phyloP scores from a whole-genome alignment of 768 basidiomycete species.

The Rhodotorula graminis region DNA sequence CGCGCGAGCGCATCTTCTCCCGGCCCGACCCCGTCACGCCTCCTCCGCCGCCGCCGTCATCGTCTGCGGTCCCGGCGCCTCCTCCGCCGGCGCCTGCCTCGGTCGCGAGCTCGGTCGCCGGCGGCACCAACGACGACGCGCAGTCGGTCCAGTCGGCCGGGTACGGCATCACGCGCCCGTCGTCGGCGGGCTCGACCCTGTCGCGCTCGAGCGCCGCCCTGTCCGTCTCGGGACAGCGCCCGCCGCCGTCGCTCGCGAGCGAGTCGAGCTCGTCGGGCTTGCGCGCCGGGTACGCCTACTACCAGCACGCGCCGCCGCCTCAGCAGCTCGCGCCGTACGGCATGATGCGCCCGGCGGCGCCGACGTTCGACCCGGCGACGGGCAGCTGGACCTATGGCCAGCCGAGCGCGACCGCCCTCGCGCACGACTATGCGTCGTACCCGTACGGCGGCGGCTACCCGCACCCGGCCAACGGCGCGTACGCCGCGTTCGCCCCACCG shows the following conservation, averaged over 20 bases:
- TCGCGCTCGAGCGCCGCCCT: conserved; percentile 30
- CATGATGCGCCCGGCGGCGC: conserved; percentile 26
- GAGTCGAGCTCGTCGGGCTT: conserved; percentile 21
- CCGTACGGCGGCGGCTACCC: background rate
- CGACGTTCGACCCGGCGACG: conserved; percentile 24
- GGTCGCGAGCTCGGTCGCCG: conserved; percentile 3
- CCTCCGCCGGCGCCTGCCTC: background rate
- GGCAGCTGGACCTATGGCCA: conserved; percentile 18
- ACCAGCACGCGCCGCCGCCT: background rate
- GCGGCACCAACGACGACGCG: background rate
- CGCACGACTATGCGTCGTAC: background rate
- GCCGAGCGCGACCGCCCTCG: background rate
- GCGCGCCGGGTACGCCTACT: conserved; percentile 3
- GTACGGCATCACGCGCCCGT: conserved; percentile 25
- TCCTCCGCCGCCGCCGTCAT: conserved; percentile 9
- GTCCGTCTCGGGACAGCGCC: conserved; percentile 13
- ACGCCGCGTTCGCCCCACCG: background rate
- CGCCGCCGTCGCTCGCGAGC: conserved; percentile 26
- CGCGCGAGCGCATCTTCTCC: conserved; percentile 41
- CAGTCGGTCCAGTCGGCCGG: conserved; percentile 5
- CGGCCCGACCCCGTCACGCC: background rate
- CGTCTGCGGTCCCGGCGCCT: no score
- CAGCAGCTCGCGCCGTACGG: no score
- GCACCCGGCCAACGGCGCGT: background rate
- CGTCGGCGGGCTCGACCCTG: conserved; percentile 33